Conservation (phyloP, 2,329 filamentous ascomycete species). For the Aspergillus hortae region DNA sequence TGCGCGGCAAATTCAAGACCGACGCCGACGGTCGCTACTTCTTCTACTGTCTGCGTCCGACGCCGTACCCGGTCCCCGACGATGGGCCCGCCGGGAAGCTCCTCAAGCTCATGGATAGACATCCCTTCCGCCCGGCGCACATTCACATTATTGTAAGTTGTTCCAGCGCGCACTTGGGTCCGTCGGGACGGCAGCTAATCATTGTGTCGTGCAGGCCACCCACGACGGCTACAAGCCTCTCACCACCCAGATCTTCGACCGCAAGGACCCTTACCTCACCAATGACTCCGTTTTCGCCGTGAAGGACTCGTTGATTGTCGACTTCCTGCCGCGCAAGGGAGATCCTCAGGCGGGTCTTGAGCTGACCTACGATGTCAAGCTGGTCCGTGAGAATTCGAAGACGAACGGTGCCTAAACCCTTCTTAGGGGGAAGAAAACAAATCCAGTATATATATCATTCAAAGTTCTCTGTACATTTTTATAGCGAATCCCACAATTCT, state of each 20-base stretch:
- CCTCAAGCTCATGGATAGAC: conserved; percentile 56
- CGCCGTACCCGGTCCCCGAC: conserved; percentile 54
- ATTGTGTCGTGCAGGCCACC: conserved; percentile 40
- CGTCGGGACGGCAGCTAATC: not conserved
- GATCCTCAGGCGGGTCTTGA: conserved; percentile 53
- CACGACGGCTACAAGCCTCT: conserved; percentile 63
- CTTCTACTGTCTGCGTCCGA: conserved; percentile 60
- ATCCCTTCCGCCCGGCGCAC: conserved; percentile 61
- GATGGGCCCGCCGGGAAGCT: conserved; percentile 59
- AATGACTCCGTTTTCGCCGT: conserved; percentile 59
- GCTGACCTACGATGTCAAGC: conserved; percentile 51
- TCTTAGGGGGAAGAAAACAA: not conserved
- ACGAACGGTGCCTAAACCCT: conserved; percentile 1
- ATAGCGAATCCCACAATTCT: not conserved
- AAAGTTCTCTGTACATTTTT: conserved; percentile 4
- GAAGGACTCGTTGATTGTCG: conserved; percentile 57
- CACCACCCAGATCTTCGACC: conserved; percentile 75
- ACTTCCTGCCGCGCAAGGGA: conserved; percentile 52
- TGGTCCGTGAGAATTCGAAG: conserved; percentile 25
- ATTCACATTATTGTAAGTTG: conserved; percentile 58
- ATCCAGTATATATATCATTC: not conserved
- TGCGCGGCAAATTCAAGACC: conserved; percentile 69
- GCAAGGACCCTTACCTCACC: conserved; percentile 59
- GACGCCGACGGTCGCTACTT: conserved; percentile 62
- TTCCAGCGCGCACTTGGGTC: not conserved